Conservation (phyloP, 805 yeast species). For the Saturnispora bothae region DNA sequence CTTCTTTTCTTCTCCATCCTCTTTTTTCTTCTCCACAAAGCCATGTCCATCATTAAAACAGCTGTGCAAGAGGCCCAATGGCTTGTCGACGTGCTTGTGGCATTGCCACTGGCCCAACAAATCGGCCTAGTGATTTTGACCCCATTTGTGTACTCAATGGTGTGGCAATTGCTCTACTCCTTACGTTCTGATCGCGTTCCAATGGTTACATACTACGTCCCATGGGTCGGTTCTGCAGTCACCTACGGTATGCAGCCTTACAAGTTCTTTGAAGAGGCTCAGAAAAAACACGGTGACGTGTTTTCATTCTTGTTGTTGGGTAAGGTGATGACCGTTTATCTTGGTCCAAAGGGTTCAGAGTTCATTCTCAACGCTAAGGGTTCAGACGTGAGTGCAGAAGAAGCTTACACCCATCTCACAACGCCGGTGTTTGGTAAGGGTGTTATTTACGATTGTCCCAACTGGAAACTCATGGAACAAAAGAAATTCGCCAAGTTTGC, state of each 20-base stretch:
- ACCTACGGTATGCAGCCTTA: slow-evolving; percentile 90
- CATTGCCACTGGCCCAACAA: slow-evolving; percentile 21
- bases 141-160: slow-evolving; percentile 58
- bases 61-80: slow-evolving; percentile 15
- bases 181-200: slow-evolving; percentile 78
- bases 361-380: slow-evolving; percentile 86
- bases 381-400: slow-evolving; percentile 90
- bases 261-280: slow-evolving; percentile 72
- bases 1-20: neutral
- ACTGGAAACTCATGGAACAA: slow-evolving; percentile 91
- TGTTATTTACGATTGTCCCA: slow-evolving; percentile 95
- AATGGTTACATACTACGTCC: slow-evolving; percentile 82
- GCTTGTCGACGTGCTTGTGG: slow-evolving; percentile 8
- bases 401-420: slow-evolving; percentile 90
- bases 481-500: slow-evolving; percentile 93
- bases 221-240: slow-evolving; percentile 91
- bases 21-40: too few relatives aligned
- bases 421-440: slow-evolving; percentile 99
- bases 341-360: slow-evolving; percentile 97
- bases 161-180: slow-evolving; percentile 62
- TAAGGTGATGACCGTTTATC: slow-evolving; percentile 84
- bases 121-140: slow-evolving; percentile 26
- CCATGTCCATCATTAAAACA: slow-evolving; percentile 22
- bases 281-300: slow-evolving; percentile 81
- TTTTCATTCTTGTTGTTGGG: slow-evolving; percentile 87